Base-by-base conservation (phyloP, 352 stramenopile species). In the Globisporangium cederbergense region DNA sequence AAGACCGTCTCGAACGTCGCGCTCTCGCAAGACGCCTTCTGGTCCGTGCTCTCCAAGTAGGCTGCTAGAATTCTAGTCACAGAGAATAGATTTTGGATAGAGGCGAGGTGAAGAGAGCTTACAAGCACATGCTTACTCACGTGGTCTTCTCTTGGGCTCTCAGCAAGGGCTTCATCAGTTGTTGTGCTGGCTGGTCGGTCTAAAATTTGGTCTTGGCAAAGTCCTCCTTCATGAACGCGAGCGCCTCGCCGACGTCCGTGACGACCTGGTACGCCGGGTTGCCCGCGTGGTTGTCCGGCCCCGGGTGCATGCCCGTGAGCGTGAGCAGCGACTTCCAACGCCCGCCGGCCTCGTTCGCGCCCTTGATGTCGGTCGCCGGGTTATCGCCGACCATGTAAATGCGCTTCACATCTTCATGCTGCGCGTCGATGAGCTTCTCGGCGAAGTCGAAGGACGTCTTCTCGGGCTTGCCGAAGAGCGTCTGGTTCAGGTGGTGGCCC, bases 21-120 rank as follows among this genome's bases (percentile, higher is more conserved):
- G 67, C 82, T 99, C 45, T 97, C 89, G 55, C 97, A 99, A 76
- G 97, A 97, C 60, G 97, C 97, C 18, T 99, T 99, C 74, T 98
- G 98, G 91, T 98, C 97, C 28, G 97, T 99, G 56, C 71, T 99
- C 38, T 93, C 84, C 68, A 95, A 90, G 71, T 92, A 92, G 43
- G n/a, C 6, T 46, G 40, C 3, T 8, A 58, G 25, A 45, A 8
- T 3, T 28, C 1, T 18, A 13, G 1, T 3, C 10, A 11, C 13
- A 25, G 28, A 56, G 14, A 20, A 56, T 60, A 62, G 52, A 67
- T 50, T 47, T 30, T 34, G 42, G 40, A 58, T 38, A 57, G 28
- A 54, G 34, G 58, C 14, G 7, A 58, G 32, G 34, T 40, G 34
- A 40, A 43, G 4, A 40, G 52, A 50, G 11, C 36, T 34, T 42